Conservation (phyloP, 2,329 filamentous ascomycete species). For the Calonectria henricotiae region DNA sequence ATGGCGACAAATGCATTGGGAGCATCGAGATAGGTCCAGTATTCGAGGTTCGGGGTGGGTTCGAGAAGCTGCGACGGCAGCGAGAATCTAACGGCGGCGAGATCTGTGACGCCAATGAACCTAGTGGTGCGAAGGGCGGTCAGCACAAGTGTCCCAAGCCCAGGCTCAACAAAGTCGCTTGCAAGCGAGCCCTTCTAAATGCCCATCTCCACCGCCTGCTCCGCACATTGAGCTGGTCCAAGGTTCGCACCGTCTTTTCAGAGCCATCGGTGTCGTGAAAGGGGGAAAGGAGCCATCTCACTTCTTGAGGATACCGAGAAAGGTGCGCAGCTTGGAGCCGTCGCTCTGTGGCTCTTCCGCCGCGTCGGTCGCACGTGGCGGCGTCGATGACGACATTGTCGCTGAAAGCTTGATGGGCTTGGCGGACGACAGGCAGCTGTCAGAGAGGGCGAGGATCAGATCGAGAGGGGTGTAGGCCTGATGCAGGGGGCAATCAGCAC, state of each 20-base stretch:
- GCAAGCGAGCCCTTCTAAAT: constrained; percentile 28
- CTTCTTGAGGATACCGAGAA: constrained; percentile 90
- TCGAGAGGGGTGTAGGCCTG: constrained; percentile 7
- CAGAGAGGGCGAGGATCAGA: constrained; percentile 10
- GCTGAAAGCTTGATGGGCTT: constrained; percentile 40
- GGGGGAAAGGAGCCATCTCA: constrained; percentile 64
- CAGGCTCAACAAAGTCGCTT: constrained; percentile 31
- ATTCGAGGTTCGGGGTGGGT: constrained; percentile 96
- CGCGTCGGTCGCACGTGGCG: constrained; percentile 55
- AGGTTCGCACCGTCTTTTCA: constrained; percentile 37
- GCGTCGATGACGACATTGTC: constrained; percentile 60
- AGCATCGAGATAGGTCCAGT: constrained; percentile 98
- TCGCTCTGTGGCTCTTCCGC: constrained; percentile 77
- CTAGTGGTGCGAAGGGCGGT: constrained; percentile 64
- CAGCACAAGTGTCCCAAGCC: constrained; percentile 45
- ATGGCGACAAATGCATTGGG: constrained; percentile 89
- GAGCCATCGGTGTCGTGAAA: constrained; percentile 39
- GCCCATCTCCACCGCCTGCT: constrained; percentile 40
- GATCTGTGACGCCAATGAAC: constrained; percentile 96
- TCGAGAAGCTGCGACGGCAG: constrained; percentile 96
- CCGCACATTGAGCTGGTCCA: constrained; percentile 41
- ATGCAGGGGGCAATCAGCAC: constrained; percentile 25
- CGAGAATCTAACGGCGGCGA: constrained; percentile 95
- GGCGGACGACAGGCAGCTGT: constrained; percentile 25
- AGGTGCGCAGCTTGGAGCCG: constrained; percentile 89